These are phyloP conservation scores for Fennellomyces sp. DNA, from an alignment of 371 early-diverging fungal species.

Conservation along the genomic window DNA sequence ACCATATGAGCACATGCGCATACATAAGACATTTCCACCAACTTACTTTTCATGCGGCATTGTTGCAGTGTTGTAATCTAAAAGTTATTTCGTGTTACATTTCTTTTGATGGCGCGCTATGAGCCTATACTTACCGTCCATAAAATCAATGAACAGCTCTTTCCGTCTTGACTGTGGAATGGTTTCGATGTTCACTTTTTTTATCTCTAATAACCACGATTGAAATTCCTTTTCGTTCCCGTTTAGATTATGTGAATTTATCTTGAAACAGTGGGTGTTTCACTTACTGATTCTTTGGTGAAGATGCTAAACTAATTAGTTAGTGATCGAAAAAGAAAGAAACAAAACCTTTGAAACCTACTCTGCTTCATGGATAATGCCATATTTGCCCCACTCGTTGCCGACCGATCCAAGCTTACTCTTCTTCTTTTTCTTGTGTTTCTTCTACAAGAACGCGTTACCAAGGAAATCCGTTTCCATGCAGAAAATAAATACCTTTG, in stretches of 20 bases:
- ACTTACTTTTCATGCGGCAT: constrained; percentile 72
- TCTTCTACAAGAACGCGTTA: constrained; percentile 2
- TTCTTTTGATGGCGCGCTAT: too few species aligned
- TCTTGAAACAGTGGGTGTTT: neutral
- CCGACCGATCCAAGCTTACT: constrained; percentile 24
- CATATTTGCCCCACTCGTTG: constrained; percentile 56
- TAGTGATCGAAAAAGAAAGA: neutral
- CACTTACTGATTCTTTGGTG: constrained; percentile 56
- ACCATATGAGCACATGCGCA: too few species aligned
- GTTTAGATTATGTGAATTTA: neutral
- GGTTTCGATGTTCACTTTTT: constrained; percentile 61
- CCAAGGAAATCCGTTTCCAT: neutral
- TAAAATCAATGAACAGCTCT: constrained; percentile 68
- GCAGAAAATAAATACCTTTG: constrained; percentile 12
- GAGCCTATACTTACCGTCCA: constrained; percentile 54
- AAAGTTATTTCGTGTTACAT: neutral
- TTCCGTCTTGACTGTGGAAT: constrained; percentile 59
- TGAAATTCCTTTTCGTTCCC: constrained; percentile 61
- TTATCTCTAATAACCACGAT: constrained; percentile 77
- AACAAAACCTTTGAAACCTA: constrained; percentile 21
- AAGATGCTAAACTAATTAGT: constrained; percentile 41
- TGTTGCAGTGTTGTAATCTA: constrained; percentile 76
- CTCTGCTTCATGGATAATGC: constrained; percentile 62
- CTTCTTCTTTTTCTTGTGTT: constrained; percentile 39
- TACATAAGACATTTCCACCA: too few species aligned